Evolutionary conservation across 768 basidiomycete species (phyloP).

Genomic region (Boletus subparvulus): DNA sequence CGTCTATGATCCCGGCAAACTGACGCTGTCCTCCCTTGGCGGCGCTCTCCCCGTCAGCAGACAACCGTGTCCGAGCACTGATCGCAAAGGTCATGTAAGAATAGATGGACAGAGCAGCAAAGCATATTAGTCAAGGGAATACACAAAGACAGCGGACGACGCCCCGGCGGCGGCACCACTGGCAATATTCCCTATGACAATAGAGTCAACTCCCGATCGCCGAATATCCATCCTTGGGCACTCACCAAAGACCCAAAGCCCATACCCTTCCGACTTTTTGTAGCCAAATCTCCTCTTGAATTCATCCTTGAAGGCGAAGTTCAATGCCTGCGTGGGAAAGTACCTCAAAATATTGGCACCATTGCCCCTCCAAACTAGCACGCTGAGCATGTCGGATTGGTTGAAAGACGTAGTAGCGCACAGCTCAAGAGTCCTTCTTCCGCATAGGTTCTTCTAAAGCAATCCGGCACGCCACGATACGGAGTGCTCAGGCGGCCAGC

Average conservation of each 20-base stretch:
- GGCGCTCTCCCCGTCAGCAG: slow-evolving; percentile 40
- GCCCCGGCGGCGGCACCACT: slow-evolving; percentile 47
- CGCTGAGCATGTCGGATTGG: slow-evolving; percentile 2
- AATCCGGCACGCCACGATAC: slow-evolving; percentile 37
- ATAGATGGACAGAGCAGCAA: background rate
- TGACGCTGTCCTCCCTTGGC: slow-evolving; percentile 41
- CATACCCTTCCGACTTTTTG: slow-evolving; percentile 38
- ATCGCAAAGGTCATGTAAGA: background rate
- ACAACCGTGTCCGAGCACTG: slow-evolving; percentile 42
- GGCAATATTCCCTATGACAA: slow-evolving; percentile 37
- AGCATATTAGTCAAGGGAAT: slow-evolving; percentile 45
- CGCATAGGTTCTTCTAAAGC: slow-evolving; percentile 33
- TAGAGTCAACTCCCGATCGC: background rate
- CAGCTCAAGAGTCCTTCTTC: slow-evolving; percentile 37
- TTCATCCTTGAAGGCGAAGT: slow-evolving; percentile 49
- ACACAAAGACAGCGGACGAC: slow-evolving; percentile 42
- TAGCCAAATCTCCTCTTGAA: slow-evolving; percentile 40
- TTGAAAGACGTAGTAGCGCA: slow-evolving; percentile 21
- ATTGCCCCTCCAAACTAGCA: slow-evolving; percentile 45
- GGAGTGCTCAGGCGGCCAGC: slow-evolving; percentile 39
- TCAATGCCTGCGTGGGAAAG: slow-evolving; percentile 47
- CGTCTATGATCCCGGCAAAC: slow-evolving; percentile 41
- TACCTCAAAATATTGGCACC: slow-evolving; percentile 45
- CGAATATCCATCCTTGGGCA: background rate
- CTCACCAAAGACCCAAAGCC: slow-evolving; percentile 37